phyloP scores from a whole-genome alignment of 2,329 filamentous ascomycete genomes.

The Mariannaea elegans region DNA sequence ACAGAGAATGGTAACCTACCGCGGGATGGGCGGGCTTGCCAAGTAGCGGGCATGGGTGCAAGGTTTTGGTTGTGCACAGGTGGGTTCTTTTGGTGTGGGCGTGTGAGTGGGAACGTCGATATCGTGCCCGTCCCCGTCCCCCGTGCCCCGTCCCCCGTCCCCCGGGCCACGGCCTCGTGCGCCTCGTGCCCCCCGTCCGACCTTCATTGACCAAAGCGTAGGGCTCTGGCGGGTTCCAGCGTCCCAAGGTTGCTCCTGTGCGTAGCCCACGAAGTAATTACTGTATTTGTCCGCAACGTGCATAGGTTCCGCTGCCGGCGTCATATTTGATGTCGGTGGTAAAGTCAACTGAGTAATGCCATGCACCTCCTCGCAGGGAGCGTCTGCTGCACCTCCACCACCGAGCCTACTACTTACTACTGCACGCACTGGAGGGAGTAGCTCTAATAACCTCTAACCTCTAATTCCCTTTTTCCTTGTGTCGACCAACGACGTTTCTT shows the following conservation, averaged over 20 bases:
- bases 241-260: not conserved
- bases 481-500: constrained; percentile 18
- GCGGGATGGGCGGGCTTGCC: constrained; percentile 16
- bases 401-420: not conserved
- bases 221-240: not conserved
- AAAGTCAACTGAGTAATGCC: not conserved
- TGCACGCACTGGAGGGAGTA: not conserved
- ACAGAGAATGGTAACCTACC: constrained; percentile 10
- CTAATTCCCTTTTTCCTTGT: constrained; percentile 1
- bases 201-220: not conserved
- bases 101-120: constrained; percentile 5
- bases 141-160: constrained; percentile 7
- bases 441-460: constrained; percentile 4
- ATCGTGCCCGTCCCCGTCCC: constrained; percentile 13
- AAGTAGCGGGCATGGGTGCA: constrained; percentile 1
- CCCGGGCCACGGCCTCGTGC: constrained; percentile 9
- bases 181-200: constrained; percentile 2
- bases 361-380: too few species aligned
- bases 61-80: not conserved
- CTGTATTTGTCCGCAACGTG: not conserved
- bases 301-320: not conserved
- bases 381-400: not conserved
- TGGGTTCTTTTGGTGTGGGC: not conserved
- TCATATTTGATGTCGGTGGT: not conserved
- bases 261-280: not conserved